phyloP scores from a whole-genome alignment of 768 basidiomycete genomes.

The Boletus rubroflammeus region DNA sequence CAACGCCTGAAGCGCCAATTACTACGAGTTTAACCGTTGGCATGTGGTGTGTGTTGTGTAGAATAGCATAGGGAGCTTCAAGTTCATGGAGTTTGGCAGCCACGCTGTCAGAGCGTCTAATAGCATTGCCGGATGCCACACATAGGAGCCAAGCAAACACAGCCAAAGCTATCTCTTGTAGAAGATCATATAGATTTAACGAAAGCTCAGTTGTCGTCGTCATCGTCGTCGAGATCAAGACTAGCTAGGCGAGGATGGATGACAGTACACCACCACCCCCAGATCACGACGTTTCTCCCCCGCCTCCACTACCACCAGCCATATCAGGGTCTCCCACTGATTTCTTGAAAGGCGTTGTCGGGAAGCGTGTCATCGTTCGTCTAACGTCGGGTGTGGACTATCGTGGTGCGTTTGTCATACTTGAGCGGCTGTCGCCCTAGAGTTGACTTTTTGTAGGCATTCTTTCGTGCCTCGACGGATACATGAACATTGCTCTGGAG shows the following conservation, averaged over 20 bases:
- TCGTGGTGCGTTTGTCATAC: conserved; percentile 52
- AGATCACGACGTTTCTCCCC: conserved; percentile 40
- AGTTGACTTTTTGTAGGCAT: conserved; percentile 53
- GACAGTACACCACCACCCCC: conserved; percentile 36
- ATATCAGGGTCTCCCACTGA: conserved; percentile 83
- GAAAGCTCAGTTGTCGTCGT: background rate
- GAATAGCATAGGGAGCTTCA: conserved; percentile 16
- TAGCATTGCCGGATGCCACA: conserved; percentile 10
- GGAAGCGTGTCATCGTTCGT: conserved; percentile 91
- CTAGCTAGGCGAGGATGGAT: conserved; percentile 19
- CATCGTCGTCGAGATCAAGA: background rate
- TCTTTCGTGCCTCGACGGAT: conserved; percentile 93
- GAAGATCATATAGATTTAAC: background rate
- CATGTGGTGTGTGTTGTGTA: conserved; percentile 36
- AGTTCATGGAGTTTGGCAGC: conserved; percentile 6
- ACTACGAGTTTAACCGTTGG: conserved; percentile 78
- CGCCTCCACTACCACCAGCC: conserved; percentile 45
- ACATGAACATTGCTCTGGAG: conserved; percentile 99
- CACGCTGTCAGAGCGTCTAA: conserved; percentile 1
- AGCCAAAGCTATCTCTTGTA: conserved; percentile 8
- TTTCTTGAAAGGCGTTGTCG: conserved; percentile 92
- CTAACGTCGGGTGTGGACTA: conserved; percentile 93
- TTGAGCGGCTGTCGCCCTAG: background rate
- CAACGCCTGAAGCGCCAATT: conserved; percentile 80
- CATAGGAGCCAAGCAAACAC: conserved; percentile 13